Percentiles rank a stretch among this genome's conserved stretches.
These are phyloP conservation scores for Cladobotryum mycophilum DNA, from an alignment of 2,329 filamentous ascomycete genomes.

Conservation along the genomic window DNA sequence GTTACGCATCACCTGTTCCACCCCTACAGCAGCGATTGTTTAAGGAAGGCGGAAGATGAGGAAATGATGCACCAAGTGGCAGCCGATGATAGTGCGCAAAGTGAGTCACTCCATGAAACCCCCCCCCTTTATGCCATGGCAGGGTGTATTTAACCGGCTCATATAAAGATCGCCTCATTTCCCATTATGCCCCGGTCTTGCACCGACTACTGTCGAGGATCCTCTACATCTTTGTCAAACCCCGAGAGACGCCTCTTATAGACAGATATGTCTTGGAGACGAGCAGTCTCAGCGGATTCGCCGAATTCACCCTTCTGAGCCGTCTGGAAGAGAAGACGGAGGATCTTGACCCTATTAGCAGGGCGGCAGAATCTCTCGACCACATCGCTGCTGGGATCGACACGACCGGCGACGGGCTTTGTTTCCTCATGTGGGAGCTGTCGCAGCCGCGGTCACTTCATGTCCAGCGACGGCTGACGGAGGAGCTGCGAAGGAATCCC, in stretches of 20 bases:
- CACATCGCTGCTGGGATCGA: constrained; percentile 69
- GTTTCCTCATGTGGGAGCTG: constrained; percentile 66
- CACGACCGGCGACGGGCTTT: constrained; percentile 63
- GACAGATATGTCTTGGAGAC: constrained; percentile 53
- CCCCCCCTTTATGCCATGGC: neutral
- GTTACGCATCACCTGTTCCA: constrained; percentile 65
- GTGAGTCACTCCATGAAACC: constrained; percentile 32
- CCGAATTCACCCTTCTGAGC: constrained; percentile 51
- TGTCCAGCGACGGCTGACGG: constrained; percentile 46
- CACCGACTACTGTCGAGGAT: constrained; percentile 41
- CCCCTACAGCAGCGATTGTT: constrained; percentile 55
- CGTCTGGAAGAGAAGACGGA: constrained; percentile 48
- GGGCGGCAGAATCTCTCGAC: constrained; percentile 63
- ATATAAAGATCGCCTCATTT: constrained; percentile 48
- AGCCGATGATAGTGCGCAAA: constrained; percentile 60
- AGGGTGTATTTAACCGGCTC: neutral
- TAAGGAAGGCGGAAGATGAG: constrained; percentile 49
- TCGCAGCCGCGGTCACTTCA: constrained; percentile 50
- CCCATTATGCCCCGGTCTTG: constrained; percentile 49
- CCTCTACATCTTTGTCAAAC: constrained; percentile 44
- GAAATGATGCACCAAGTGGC: constrained; percentile 63
- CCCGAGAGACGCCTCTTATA: constrained; percentile 52
- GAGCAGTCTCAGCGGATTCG: constrained; percentile 38
- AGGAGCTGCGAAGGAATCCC: constrained; percentile 43
- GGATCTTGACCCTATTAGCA: constrained; percentile 45